Conservation (phyloP, 768 basidiomycete species). For the Boletus patriciae region DNA sequence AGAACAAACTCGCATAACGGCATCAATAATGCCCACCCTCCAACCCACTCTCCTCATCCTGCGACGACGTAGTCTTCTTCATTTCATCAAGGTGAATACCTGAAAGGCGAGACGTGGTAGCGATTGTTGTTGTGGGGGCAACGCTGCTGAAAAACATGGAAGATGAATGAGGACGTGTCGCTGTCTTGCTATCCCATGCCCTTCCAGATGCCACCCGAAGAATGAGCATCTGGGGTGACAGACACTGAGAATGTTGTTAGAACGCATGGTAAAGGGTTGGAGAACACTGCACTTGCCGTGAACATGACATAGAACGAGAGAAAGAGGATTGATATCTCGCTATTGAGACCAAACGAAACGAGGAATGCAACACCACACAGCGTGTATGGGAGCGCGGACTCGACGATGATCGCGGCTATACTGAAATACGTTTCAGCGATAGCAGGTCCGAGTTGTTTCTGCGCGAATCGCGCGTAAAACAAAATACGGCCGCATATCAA, state of each 20-base stretch:
- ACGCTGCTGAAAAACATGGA: not conserved
- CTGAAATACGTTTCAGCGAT: constrained; percentile 7
- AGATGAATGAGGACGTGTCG: not conserved
- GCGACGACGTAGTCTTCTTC: not conserved
- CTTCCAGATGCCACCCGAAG: constrained; percentile 11
- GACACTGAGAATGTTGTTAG: not conserved
- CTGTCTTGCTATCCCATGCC: constrained; percentile 7
- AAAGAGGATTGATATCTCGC: constrained; percentile 12
- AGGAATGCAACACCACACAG: constrained; percentile 14
- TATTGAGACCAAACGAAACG: constrained; percentile 6
- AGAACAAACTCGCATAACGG: no score
- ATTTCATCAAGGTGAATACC: not conserved
- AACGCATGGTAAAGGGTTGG: not conserved
- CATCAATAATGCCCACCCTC: not conserved
- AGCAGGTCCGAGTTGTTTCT: not conserved
- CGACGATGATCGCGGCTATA: no score
- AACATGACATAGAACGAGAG: constrained; percentile 18
- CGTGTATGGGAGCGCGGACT: constrained; percentile 19
- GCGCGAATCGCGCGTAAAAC: constrained; percentile 4
- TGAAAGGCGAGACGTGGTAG: not conserved
- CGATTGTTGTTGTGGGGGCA: not conserved
- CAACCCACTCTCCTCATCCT: not conserved
- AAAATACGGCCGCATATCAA: constrained; percentile 17
- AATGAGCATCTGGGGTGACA: constrained; percentile 19
- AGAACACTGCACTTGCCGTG: not conserved